A percentile compares a stretch with the other conserved stretches of the same genome.
Conservation (phyloP, 768 basidiomycete genomes). For the Macrolepiota fuliginosa region DNA sequence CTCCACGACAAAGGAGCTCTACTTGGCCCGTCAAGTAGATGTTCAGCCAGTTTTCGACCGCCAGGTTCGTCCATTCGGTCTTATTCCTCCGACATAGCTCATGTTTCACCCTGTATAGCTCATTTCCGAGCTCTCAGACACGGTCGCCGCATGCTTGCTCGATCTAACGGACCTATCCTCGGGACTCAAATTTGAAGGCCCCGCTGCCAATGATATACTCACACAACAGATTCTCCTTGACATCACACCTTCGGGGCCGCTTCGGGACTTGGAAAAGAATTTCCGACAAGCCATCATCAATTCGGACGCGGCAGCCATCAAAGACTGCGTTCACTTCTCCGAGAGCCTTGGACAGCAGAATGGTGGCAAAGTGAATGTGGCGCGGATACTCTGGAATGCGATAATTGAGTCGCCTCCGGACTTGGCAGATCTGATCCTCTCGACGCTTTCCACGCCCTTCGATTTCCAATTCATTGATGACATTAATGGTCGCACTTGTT, state of each 20-base stretch:
- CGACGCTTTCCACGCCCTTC: constrained; percentile 65
- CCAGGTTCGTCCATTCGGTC: constrained; percentile 51
- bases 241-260: constrained; percentile 64
- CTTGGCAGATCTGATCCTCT: constrained; percentile 73
- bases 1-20: constrained; percentile 94
- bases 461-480: constrained; percentile 94
- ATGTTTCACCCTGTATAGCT: constrained; percentile 45
- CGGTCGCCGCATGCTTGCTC: constrained; percentile 79
- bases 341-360: constrained; percentile 60
- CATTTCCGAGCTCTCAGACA: constrained; percentile 93
- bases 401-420: constrained; percentile 75
- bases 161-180: constrained; percentile 76
- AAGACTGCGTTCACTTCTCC: constrained; percentile 70
- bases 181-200: constrained; percentile 75
- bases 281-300: constrained; percentile 73
- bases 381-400: constrained; percentile 94
- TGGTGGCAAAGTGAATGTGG: constrained; percentile 66
- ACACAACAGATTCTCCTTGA: constrained; percentile 70
- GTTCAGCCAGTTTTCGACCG: constrained; percentile 98
- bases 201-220: constrained; percentile 73
- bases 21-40: constrained; percentile 94
- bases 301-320: constrained; percentile 56
- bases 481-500: constrained; percentile 92
- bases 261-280: constrained; percentile 87
- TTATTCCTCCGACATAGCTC: background rate